phyloP scores from a whole-genome alignment of 768 basidiomycete genomes.

The Mycena metata region DNA sequence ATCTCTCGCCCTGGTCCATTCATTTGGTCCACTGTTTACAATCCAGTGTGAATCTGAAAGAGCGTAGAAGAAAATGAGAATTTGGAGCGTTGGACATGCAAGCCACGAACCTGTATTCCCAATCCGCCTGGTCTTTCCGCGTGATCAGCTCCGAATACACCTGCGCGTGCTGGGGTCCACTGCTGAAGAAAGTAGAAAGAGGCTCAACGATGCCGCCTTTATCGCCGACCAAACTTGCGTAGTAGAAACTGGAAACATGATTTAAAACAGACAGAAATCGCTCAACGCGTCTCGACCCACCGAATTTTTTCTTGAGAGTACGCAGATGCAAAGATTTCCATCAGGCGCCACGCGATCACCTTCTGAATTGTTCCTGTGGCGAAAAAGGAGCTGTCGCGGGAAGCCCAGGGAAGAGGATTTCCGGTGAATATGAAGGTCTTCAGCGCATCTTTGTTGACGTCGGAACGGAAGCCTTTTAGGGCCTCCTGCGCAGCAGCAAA shows the following conservation, averaged over 20 bases:
- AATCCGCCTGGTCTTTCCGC: slow-evolving; percentile 35
- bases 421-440: slow-evolving; percentile 51
- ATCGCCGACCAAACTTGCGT: slow-evolving; percentile 42
- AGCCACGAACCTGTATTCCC: slow-evolving; percentile 16
- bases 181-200: slow-evolving; percentile 37
- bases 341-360: slow-evolving; percentile 37
- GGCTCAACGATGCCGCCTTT: slow-evolving; percentile 36
- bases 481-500: slow-evolving; percentile 47
- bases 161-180: slow-evolving; percentile 45
- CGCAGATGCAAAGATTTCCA: slow-evolving; percentile 38
- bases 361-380: slow-evolving; percentile 45
- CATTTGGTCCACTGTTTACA: slow-evolving; percentile 3
- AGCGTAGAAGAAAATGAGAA: no score
- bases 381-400: slow-evolving; percentile 21
- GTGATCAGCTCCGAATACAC: slow-evolving; percentile 47
- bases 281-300: slow-evolving; percentile 29
- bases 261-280: neutral
- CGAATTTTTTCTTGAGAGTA: slow-evolving; percentile 42
- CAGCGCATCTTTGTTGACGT: slow-evolving; percentile 35
- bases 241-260: slow-evolving; percentile 45
- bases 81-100: no score
- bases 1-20: no score
- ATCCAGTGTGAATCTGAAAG: slow-evolving; percentile 4
- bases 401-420: slow-evolving; percentile 45
- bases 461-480: slow-evolving; percentile 42